Percentiles rank a stretch among this genome's conserved stretches.
Evolutionary conservation across 371 early-diverging fungal genomes (phyloP).

Genomic region (Syncephalis plumigaleata): DNA sequence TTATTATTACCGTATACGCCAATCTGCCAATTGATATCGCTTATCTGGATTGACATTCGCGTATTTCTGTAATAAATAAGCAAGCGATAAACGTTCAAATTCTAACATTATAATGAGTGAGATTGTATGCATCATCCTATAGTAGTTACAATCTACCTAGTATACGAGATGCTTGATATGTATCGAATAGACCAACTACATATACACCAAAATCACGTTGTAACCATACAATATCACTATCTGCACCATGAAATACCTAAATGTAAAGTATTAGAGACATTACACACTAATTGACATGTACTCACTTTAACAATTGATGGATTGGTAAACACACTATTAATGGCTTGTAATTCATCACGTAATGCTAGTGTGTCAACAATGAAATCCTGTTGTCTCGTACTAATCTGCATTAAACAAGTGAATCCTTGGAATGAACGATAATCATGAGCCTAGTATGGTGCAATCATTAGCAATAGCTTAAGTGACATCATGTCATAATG

Average conservation of each 20-base stretch:
- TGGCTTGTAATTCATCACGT: constrained; percentile 45
- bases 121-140: background rate
- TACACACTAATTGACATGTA: background rate
- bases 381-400: constrained; percentile 76
- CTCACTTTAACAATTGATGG: constrained; percentile 73
- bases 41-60: constrained; percentile 78
- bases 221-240: constrained; percentile 90
- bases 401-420: constrained; percentile 86
- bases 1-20: constrained; percentile 44
- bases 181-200: constrained; percentile 91
- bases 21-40: constrained; percentile 90
- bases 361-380: constrained; percentile 80
- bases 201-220: constrained; percentile 95
- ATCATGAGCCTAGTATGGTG: constrained; percentile 42
- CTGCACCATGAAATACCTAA: constrained; percentile 85
- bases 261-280: background rate
- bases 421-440: constrained; percentile 91
- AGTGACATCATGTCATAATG: background rate
- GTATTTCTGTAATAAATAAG: constrained; percentile 61
- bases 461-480: no score
- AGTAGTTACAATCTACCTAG: constrained; percentile 27
- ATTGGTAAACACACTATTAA: constrained; percentile 77
- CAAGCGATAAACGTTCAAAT: constrained; percentile 57
- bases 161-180: constrained; percentile 73
- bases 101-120: constrained; percentile 14